Evolutionary conservation across 345 rosid genomes (phyloP), one percentile per base, ranked within the genome.

Genomic region (Sonneratia caseolaris): DNA sequence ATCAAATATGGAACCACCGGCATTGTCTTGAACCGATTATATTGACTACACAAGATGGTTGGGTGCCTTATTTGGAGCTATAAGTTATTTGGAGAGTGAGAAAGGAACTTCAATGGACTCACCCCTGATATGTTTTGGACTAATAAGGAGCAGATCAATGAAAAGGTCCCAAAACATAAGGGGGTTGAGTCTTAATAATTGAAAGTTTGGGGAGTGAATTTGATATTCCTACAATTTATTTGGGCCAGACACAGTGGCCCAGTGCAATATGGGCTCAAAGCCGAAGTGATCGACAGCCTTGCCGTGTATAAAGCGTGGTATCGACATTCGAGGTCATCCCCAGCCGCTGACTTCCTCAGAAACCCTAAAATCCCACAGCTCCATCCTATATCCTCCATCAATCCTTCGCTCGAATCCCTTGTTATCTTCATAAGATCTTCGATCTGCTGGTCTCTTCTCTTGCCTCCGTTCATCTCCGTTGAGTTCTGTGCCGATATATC

Each of bases 311-410:
- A 22, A 59, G 3, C 3, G 64, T 5, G 64, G 64, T 3, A 11
- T 59, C 22, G 64, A 59, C 64, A 0, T 8, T 3, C 7, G 5
- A 16, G n/a, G 22, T 53, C 59, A 3, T 53, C n/a, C n/a, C 5
- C 59, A 14, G 22, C 68, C n/a, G 22, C 68, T 3, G 11, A 36
- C 36, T 21, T n/a, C 32, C 70, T n/a, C 49, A 38, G 35, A 67
- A 67, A 67, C 70, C 70, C 70, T 67, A 67, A 21, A 66, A 42
- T 9, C 32, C 27, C 32, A 24, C 70, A 67, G 70, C 36, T 42
- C 22, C n/a, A 47, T 38, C 27, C 70, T 18, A 2, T 12, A 43
- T 68, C 70, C 19, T 45, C 66, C 37, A 13, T 32, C 19, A 4
- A 32, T 62, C 37, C 66, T 62, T 10, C 7, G 66, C 66, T 62